Base-by-base conservation (phyloP, 2,329 filamentous ascomycete genomes). In the Chrysoporthe cubensis region DNA sequence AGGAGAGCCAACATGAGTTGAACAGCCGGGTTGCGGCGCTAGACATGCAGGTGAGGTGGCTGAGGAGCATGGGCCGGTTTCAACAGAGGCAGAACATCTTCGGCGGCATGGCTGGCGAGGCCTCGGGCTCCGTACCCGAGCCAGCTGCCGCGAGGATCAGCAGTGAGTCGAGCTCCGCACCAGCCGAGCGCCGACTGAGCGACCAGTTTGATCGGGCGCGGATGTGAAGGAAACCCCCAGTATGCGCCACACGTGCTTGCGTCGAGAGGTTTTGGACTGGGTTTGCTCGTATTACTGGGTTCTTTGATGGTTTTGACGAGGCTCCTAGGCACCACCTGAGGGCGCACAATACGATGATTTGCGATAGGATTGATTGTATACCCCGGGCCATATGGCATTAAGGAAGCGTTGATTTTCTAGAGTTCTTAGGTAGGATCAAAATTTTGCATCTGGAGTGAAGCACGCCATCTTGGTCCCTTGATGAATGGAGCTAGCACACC, bases 71-170 rank as follows among this genome's bases (percentile, higher is more conserved):
- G 40, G 74, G 75, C 67, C 70, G 74, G 52, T 72, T 58, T 4
- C 59, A 65, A 26, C 67, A 44, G 69, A 67, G 68, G 54, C 71
- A 72, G 68, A 65, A 97, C 75, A 94, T 96, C 76, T 94, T 97
- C 70, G 93, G 91, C 11, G 90, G 93, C 74, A 97, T 97, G 93
- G 92, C n/a, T 6, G 52, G 34, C 44, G 43, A 57, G n/a, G 58
- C 48, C 1, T 64, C 62, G 16, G 40, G 50, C 8, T 44, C 62
- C 26, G 32, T 44, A 3, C 44, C 44, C 5, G 64, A 48, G 16
- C 46, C 57, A 14, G 42, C 43, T 16, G 21, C 21, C 7, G 57
- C 58, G 13, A 32, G 14, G 18, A 43, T 4, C 26, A 46, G n/a
- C 7, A 26, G 16, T 34, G 59, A 14, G 3, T 21, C 43, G 13